phyloP scores from a whole-genome alignment of 139 green algal species.

The Chlamydomonas incerta region DNA sequence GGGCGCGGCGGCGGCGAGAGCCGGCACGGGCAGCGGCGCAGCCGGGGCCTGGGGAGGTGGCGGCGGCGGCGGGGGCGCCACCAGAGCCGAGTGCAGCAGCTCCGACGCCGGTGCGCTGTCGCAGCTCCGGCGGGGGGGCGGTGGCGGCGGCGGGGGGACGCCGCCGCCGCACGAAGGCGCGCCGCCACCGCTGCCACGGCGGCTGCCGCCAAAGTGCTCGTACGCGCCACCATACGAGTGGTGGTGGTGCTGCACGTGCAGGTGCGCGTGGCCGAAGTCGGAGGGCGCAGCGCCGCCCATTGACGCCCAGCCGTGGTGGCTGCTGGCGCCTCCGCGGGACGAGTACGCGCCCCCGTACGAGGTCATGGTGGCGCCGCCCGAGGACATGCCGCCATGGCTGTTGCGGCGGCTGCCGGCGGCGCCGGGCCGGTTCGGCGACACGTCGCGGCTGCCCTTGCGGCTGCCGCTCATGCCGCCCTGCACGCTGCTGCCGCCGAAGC shows the following conservation, averaged over 20 bases:
- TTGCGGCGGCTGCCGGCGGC: neutral
- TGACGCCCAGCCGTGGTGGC: neutral
- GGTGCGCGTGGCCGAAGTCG: neutral
- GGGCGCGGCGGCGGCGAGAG: neutral
- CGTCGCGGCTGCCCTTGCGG: constrained; percentile 37
- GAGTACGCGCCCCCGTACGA: neutral
- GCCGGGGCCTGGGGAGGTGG: neutral
- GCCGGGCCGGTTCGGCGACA: neutral
- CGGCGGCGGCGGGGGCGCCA: neutral
- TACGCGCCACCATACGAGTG: constrained; percentile 14
- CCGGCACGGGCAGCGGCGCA: neutral
- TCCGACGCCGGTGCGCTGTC: neutral
- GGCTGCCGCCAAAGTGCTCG: neutral
- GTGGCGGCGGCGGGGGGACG: neutral
- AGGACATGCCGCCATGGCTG: constrained; percentile 22
- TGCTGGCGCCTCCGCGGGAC: neutral
- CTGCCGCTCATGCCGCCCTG: neutral
- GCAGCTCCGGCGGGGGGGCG: constrained; percentile 17
- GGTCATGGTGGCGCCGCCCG: neutral
- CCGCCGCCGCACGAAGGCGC: neutral
- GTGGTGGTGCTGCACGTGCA: neutral
- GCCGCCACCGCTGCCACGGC: neutral
- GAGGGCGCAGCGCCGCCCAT: neutral
- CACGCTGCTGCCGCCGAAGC: constrained; percentile 18
- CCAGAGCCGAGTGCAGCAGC: neutral